Conservation (phyloP, 306 rosid genomes). For the Fagus sylvatica region DNA sequence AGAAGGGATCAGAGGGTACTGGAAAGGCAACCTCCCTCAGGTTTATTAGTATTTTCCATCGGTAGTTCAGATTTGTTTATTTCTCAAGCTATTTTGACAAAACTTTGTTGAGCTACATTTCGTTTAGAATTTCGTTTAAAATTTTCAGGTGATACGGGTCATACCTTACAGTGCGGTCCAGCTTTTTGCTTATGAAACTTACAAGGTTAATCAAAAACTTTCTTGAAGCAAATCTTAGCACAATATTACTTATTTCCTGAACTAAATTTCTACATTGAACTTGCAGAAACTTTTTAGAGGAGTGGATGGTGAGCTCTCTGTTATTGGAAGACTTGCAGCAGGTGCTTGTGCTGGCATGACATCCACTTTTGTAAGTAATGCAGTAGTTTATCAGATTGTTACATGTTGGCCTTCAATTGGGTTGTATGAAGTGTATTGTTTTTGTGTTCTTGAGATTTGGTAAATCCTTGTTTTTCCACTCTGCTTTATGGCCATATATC, state of each 20-base stretch:
- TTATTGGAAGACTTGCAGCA: conserved; percentile 89
- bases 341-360: conserved; percentile 99
- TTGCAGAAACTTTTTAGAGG: conserved; percentile 73
- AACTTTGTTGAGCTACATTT: conserved; percentile 25
- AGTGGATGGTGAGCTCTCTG: conserved; percentile 76
- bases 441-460: neutral
- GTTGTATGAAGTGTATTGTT: conserved; percentile 1
- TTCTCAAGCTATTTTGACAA: conserved; percentile 13
- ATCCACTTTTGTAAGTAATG: conserved; percentile 77
- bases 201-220: conserved; percentile 56
- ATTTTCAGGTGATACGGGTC: conserved; percentile 81
- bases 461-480: neutral
- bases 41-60: conserved; percentile 37
- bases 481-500: too few relatives aligned
- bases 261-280: conserved; percentile 30
- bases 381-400: neutral
- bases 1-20: conserved; percentile 89
- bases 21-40: conserved; percentile 99
- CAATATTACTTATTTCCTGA: conserved; percentile 11
- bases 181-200: conserved; percentile 83
- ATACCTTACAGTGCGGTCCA: conserved; percentile 96
- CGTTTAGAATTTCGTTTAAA: conserved; percentile 24
- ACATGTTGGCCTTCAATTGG: neutral
- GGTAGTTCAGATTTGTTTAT: conserved; percentile 13
- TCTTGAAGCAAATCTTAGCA: conserved; percentile 20